These are phyloP conservation scores for Dothideomycetes sp. DNA, from an alignment of 2,329 filamentous ascomycete genomes.

Conservation along the genomic window DNA sequence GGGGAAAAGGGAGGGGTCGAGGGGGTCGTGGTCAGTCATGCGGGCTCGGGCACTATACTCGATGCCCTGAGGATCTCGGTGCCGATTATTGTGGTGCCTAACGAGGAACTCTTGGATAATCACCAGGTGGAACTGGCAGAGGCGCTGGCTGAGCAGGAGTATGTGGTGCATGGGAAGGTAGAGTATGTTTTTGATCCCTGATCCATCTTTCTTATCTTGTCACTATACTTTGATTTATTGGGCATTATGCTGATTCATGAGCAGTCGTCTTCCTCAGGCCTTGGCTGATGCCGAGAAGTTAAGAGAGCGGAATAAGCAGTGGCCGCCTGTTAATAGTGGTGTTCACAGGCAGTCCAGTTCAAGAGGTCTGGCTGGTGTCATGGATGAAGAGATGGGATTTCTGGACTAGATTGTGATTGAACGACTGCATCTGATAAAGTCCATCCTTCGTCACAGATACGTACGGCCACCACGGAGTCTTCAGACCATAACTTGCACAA, in stretches of 20 bases:
- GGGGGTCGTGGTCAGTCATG: conserved; percentile 79
- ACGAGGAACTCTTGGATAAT: conserved; percentile 70
- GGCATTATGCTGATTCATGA: not conserved
- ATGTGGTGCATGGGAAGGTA: conserved; percentile 60
- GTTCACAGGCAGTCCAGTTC: conserved; percentile 28
- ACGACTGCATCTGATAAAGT: too few species aligned
- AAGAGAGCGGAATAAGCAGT: conserved; percentile 29
- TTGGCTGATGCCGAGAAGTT: conserved; percentile 38
- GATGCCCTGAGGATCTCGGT: conserved; percentile 65
- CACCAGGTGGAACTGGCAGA: conserved; percentile 82
- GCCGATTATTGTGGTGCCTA: conserved; percentile 82
- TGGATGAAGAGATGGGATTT: conserved; percentile 48
- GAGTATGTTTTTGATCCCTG: conserved; percentile 47
- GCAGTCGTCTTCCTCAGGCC: conserved; percentile 35
- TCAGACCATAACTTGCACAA: too few species aligned
- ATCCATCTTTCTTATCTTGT: too few species aligned
- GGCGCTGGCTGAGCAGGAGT: conserved; percentile 62
- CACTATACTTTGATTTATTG: too few species aligned
- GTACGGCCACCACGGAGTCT: too few species aligned
- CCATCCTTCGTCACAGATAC: not conserved
- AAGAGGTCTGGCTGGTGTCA: conserved; percentile 38
- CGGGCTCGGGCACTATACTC: conserved; percentile 81
- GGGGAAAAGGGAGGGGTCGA: conserved; percentile 31
- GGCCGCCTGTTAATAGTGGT: conserved; percentile 40
- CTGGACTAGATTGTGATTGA: conserved; percentile 30